phyloP scores from a whole-genome alignment of 352 stramenopile species.

The Globisporangium radiosum region DNA sequence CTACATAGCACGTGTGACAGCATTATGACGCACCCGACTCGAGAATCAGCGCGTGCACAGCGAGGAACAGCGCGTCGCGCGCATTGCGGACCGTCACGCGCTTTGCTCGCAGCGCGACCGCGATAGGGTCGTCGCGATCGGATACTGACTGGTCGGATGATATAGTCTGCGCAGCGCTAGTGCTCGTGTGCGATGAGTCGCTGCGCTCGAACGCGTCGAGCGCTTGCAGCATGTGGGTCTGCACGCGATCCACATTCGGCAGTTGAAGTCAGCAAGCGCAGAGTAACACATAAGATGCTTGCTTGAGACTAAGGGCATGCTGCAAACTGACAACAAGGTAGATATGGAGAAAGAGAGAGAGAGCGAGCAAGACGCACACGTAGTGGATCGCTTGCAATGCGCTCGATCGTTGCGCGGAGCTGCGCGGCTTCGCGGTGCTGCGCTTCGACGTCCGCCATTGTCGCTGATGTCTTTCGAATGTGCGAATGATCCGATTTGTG shows the following conservation, averaged over 20 bases:
- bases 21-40: constrained; percentile 42
- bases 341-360: not conserved
- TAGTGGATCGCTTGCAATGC: constrained; percentile 20
- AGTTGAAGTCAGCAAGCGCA: no score
- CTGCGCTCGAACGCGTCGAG: constrained; percentile 34
- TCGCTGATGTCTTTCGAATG: not conserved
- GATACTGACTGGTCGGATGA: constrained; percentile 8
- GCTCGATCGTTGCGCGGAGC: constrained; percentile 30
- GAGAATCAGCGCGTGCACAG: constrained; percentile 59
- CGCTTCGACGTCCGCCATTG: not conserved
- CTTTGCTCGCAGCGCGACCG: constrained; percentile 34
- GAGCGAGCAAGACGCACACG: constrained; percentile 18
- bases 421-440: constrained; percentile 23
- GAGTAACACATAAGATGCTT: no score
- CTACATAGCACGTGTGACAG: not conserved
- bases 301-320: no score
- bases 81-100: constrained; percentile 33
- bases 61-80: constrained; percentile 64
- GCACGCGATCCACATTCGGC: not conserved
- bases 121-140: constrained; percentile 41
- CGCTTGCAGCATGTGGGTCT: constrained; percentile 73
- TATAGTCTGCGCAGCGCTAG: constrained; percentile 6
- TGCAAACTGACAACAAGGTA: not conserved
- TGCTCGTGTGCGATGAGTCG: not conserved
- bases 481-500: no score